Conservation (phyloP, 129 eudicot species). For the Centaurea solstitialis region DNA sequence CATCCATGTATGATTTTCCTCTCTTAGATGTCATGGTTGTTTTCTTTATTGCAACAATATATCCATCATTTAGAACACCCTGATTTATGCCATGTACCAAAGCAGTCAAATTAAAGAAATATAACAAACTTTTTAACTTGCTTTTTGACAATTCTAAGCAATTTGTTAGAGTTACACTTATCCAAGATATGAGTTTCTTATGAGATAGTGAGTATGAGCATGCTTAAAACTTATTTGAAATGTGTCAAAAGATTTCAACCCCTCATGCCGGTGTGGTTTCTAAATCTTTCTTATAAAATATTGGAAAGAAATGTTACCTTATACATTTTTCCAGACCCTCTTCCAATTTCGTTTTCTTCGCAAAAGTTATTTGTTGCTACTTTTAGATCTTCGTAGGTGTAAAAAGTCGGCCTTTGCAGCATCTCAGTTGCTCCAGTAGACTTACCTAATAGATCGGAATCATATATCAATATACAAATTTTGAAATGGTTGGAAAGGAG, state of each 20-base stretch:
- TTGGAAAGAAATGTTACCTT: slow-evolving; percentile 39
- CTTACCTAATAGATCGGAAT: not conserved
- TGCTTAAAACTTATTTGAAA: not conserved
- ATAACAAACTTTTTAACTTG: too few species aligned
- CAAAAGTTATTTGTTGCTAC: slow-evolving; percentile 51
- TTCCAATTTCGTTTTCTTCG: slow-evolving; percentile 52
- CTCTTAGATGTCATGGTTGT: slow-evolving; percentile 27
- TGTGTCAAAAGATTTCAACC: not conserved
- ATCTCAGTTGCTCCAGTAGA: slow-evolving; percentile 45
- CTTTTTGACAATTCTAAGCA: too few species aligned
- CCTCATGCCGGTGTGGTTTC: not conserved
- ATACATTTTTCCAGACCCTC: slow-evolving; percentile 51
- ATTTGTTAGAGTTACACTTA: too few species aligned
- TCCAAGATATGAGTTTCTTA: too few species aligned
- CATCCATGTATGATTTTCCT: slow-evolving; percentile 53
- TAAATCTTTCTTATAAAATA: not conserved
- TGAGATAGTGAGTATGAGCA: not conserved
- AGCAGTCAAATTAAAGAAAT: not conserved
- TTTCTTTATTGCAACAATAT: slow-evolving; percentile 53
- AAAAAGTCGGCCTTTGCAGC: slow-evolving; percentile 50
- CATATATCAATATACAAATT: not conserved
- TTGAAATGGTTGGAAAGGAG: not conserved
- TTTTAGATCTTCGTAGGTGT: slow-evolving; percentile 57
- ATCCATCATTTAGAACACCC: slow-evolving; percentile 55
- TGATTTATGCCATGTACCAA: slow-evolving; percentile 16